Base-by-base conservation (phyloP, 805 yeast genomes). In the Ogataea allantospora region DNA sequence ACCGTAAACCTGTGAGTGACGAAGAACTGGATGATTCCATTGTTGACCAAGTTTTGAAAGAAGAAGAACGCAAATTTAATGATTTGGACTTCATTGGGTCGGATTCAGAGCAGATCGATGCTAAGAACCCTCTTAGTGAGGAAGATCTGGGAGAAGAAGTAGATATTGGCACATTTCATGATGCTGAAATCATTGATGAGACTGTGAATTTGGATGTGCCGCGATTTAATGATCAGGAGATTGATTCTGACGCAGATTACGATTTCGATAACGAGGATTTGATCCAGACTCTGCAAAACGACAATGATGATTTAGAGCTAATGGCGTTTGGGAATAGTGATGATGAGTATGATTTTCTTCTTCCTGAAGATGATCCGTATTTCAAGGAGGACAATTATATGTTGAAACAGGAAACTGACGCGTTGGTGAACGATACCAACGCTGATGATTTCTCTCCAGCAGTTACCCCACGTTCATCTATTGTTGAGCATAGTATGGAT, bases 61-160 rank as follows among this genome's bases (percentile, higher is more conserved):
- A 63, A 36, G 70, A 67, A 40, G 75, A 67, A 33, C 66, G 67
- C 15, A 55, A 50, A 30, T 45, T 57, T 20, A 59, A 60, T 7
- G 57, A 47, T 16, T 47, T 52, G 24, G 57, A 54, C 19, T 48
- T 48, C 13, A 58, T 53, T 18, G 55, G 48, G 12, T 50, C 51
- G 42, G 57, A 61, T 33, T 45, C 47, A 29, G 51, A 47, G 20
- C 68, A 57, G 37, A 51, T 59, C 15, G 65, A 65, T 48, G 60
- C 60, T 38, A 57, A 66, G 16, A 27, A 13, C 11, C 18, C 21
- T 6, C 12, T 61, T 7, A 66, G 68, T 30, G 76, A 76, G 30
- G 85, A 78, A 53, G 84, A 77, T 57, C 66, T 78, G 17, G 85
- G 85, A 14, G 85, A 78, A 54, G 83, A 74, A 29, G 60, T 72